These are phyloP conservation scores for Ambrosia artemisiifolia DNA, from an alignment of 129 eudicot genomes.

Conservation along the genomic window DNA sequence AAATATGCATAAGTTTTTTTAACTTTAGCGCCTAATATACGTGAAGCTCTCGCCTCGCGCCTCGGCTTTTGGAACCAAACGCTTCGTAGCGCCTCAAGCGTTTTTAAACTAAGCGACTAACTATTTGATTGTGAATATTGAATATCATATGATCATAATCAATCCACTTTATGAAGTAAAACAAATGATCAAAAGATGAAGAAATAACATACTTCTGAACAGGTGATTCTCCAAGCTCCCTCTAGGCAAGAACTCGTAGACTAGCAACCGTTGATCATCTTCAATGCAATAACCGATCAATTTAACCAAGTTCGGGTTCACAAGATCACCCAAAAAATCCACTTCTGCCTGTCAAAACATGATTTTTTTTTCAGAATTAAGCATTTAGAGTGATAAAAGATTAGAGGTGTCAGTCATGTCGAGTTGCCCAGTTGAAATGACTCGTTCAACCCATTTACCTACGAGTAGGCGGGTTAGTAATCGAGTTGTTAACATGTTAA, in stretches of 20 bases:
- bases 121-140: not conserved
- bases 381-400: too few species aligned
- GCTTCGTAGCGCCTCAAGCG: too few species aligned
- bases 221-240: slow-evolving; percentile 98
- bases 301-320: slow-evolving; percentile 90
- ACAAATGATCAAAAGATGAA: not conserved
- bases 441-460: too few species aligned
- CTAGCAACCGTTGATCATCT: slow-evolving; percentile 93
- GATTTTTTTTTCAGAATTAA: not conserved
- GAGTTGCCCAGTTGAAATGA: too few species aligned
- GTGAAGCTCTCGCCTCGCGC: too few species aligned
- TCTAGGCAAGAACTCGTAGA: slow-evolving; percentile 88
- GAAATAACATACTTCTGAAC: slow-evolving; percentile 58
- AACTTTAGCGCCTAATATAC: too few species aligned
- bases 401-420: not conserved
- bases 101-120: too few species aligned
- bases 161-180: not conserved
- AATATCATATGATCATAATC: not conserved
- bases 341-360: slow-evolving; percentile 79
- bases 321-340: slow-evolving; percentile 75
- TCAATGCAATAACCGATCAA: slow-evolving; percentile 93
- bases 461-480: too few species aligned
- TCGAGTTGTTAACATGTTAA: too few species aligned
- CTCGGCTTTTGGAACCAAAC: too few species aligned
- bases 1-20: too few species aligned